Percentiles rank a stretch among this genome's conserved stretches.
phyloP scores from a whole-genome alignment of 495 filamentous ascomycete genomes.

The Talaromyces nanjingensis region DNA sequence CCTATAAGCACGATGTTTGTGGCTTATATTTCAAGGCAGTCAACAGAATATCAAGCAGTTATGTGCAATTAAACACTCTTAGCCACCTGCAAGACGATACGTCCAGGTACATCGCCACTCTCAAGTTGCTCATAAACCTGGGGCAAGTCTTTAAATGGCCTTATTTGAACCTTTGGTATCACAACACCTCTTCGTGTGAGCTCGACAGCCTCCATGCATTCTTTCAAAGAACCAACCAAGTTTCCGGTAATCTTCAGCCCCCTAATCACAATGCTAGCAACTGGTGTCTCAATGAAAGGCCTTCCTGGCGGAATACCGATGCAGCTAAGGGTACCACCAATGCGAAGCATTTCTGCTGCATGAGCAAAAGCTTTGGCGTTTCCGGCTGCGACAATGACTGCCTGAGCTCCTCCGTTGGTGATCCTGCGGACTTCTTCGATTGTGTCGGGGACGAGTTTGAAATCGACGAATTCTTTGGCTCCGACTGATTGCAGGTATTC shows the following conservation, averaged over 20 bases:
- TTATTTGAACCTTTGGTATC: conserved; percentile 37
- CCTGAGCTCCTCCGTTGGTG: conserved; percentile 37
- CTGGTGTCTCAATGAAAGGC: conserved; percentile 36
- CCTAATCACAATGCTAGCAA: conserved; percentile 43
- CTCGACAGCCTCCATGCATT: conserved; percentile 46
- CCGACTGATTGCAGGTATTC: conserved; percentile 36
- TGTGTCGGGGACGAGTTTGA: conserved; percentile 24
- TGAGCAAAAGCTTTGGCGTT: conserved; percentile 38
- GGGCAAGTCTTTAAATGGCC: conserved; percentile 37
- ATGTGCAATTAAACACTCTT: conserved; percentile 8
- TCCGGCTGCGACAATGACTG: conserved; percentile 37
- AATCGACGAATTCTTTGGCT: conserved; percentile 39
- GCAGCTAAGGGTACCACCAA: conserved; percentile 43
- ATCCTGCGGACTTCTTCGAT: conserved; percentile 31
- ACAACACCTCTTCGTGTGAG: conserved; percentile 38
- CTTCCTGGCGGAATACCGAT: conserved; percentile 40
- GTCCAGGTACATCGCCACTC: conserved; percentile 15
- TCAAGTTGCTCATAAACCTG: conserved; percentile 5
- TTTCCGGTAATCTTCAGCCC: conserved; percentile 40
- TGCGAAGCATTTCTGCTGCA: conserved; percentile 44
- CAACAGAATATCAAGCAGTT: not conserved
- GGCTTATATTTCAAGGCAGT: not conserved
- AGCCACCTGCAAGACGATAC: conserved; percentile 30
- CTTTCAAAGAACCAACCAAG: conserved; percentile 42
- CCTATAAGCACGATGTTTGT: not conserved